Evolutionary conservation across 345 rosid species (phyloP), one percentile per base, ranked within the genome.

Genomic region (Linum usitatissimum): DNA sequence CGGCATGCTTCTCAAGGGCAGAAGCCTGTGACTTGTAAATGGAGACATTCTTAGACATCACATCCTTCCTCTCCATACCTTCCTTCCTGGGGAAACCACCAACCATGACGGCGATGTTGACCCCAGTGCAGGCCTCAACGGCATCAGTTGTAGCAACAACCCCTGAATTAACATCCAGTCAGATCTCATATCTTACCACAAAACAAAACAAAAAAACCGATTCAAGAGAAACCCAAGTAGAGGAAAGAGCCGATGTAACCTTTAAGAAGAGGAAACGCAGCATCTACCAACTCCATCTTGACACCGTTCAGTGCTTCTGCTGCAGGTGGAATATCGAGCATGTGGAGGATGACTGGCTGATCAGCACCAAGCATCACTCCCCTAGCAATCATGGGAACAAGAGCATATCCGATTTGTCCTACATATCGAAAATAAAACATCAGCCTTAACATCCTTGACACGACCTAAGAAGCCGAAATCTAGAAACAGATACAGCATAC

Each of bases 11-110:
- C 71, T 83, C 91, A 59, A 91, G 67, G 30, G 91, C 91, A 4
- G 86, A 81, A 60, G 97, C 97, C 65, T 91, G 97, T 63, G 90
- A 94, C 73, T 83, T 88, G 77, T 74, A 91, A 68, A 86, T 86
- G 6, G 79, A 66, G 4, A 77, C 91, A 55, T 84, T 88, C 64
- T 75, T 84, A 0, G 86, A 75, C 86, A 88, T 80, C 34, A 82
- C 79, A 30, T 88, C 91, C 74, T 81, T 88, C 80, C 97, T 81
- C 67, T 86, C 86, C 96, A 78, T 84, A 30, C 90, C 91, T 73
- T 76, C 81, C 48, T 80, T 82, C 34, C 96, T 72, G 0, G 83
- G 81, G 68, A 80, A 79, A 0, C 91, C 97, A 9, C 86, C 96
- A 28, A 86, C 71, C 94, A 91, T 69, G 6, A 86, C 78, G 0